These are phyloP conservation scores for Irpex rosettiformis DNA, from an alignment of 1,284 basidiomycete species.

Conservation along the genomic window DNA sequence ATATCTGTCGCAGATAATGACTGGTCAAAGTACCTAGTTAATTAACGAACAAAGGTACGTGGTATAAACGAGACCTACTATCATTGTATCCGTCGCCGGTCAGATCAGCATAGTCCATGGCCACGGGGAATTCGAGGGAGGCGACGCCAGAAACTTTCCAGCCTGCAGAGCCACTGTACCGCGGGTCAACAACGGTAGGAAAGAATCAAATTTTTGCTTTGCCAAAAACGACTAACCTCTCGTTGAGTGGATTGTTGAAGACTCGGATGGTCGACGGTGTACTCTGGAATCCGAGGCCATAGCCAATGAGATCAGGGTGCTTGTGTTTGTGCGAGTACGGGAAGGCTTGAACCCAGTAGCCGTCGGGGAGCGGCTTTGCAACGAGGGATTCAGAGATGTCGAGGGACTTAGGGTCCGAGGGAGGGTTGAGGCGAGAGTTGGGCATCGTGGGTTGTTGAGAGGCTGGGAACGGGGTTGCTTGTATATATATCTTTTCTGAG, in stretches of 20 bases:
- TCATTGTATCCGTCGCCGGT: slow-evolving; percentile 28
- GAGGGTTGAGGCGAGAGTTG: neutral
- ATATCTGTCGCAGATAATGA: slow-evolving; percentile 29
- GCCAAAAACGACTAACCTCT: neutral
- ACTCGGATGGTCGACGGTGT: slow-evolving; percentile 20
- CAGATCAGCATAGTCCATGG: slow-evolving; percentile 25
- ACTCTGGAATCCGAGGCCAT: slow-evolving; percentile 24
- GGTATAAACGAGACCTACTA: slow-evolving; percentile 14
- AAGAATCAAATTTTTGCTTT: no score
- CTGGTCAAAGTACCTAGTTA: slow-evolving; percentile 11
- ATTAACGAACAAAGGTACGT: neutral
- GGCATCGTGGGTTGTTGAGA: neutral
- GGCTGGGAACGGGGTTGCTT: neutral
- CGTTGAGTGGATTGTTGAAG: slow-evolving; percentile 20
- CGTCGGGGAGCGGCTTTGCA: slow-evolving; percentile 16
- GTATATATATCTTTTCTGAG: neutral
- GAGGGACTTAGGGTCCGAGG: neutral
- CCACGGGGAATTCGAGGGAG: slow-evolving; percentile 26
- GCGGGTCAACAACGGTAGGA: no score
- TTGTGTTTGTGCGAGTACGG: slow-evolving; percentile 16
- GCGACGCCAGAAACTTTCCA: slow-evolving; percentile 18
- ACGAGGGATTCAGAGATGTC: neutral
- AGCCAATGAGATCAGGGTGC: slow-evolving; percentile 26
- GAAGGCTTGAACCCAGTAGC: slow-evolving; percentile 30
- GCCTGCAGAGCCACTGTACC: neutral